phyloP scores from a whole-genome alignment of 345 rosid species.

The Brassica carinata region DNA sequence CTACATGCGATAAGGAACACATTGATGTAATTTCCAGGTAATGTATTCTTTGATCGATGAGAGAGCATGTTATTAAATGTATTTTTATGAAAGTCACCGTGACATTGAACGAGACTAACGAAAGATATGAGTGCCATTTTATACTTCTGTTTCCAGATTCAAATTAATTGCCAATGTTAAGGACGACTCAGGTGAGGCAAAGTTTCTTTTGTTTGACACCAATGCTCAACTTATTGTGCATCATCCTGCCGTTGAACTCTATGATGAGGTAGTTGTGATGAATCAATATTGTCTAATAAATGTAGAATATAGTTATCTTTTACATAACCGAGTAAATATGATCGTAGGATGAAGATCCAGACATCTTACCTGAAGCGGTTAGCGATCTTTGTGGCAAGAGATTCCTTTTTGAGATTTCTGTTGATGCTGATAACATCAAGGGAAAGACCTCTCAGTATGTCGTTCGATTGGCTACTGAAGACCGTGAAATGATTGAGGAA shows the following conservation, averaged over 20 bases:
- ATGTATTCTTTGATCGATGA: background rate
- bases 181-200: too few relatives aligned
- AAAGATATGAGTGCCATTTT: background rate
- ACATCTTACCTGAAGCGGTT: background rate
- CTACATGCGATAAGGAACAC: too few relatives aligned
- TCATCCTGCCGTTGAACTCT: too few relatives aligned
- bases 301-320: too few relatives aligned
- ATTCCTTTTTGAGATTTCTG: background rate
- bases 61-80: background rate
- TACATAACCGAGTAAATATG: background rate
- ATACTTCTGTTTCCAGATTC: too few relatives aligned
- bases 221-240: too few relatives aligned
- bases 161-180: too few relatives aligned
- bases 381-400: background rate
- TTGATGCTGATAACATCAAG: background rate
- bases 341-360: background rate
- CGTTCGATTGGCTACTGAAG: background rate
- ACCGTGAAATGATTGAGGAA: background rate
- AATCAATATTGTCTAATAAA: background rate
- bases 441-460: background rate
- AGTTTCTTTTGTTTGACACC: too few relatives aligned
- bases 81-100: background rate
- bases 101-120: background rate
- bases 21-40: background rate
- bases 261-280: background rate